Conservation (phyloP, 495 filamentous ascomycete species). For the Lasiosphaeria miniovina region DNA sequence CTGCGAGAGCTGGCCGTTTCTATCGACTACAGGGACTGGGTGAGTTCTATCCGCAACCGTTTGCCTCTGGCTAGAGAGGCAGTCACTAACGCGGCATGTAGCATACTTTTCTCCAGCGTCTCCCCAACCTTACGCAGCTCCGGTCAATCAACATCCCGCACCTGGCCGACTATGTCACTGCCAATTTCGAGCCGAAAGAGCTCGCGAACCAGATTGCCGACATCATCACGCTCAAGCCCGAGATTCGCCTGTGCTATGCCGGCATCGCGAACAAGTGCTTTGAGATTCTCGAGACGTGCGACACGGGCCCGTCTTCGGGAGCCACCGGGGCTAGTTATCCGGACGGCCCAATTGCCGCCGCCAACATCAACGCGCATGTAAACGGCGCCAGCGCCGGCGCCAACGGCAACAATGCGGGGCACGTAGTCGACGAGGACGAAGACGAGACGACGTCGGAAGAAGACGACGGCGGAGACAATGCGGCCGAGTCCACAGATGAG, state of each 20-base stretch:
- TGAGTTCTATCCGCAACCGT: constrained; percentile 40
- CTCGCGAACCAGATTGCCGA: constrained; percentile 82
- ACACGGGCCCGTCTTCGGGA: constrained; percentile 30
- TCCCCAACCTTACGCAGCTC: constrained; percentile 73
- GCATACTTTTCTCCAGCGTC: constrained; percentile 84
- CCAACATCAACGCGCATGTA: constrained; percentile 40
- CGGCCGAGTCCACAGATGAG: constrained; percentile 38
- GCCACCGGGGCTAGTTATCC: constrained; percentile 32
- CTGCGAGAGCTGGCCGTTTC: constrained; percentile 74
- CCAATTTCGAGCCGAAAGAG: constrained; percentile 60
- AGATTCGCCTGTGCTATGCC: constrained; percentile 79
- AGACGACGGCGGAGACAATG: constrained; percentile 14
- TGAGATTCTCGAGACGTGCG: constrained; percentile 73
- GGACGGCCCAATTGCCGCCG: constrained; percentile 45
- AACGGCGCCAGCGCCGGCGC: constrained; percentile 33
- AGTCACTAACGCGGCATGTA: constrained; percentile 36
- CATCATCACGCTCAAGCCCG: constrained; percentile 80
- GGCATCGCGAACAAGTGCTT: constrained; percentile 83
- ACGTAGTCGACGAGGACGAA: constrained; percentile 47
- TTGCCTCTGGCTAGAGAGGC: background rate
- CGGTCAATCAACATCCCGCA: constrained; percentile 75
- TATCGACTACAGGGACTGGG: constrained; percentile 84
- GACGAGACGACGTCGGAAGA: constrained; percentile 12
- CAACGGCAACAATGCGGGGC: constrained; percentile 27
- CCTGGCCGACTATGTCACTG: constrained; percentile 61